Evolutionary conservation across 371 early-diverging fungal genomes (phyloP), one percentile per base, ranked within the genome.

Genomic region (Mortierella sp.): DNA sequence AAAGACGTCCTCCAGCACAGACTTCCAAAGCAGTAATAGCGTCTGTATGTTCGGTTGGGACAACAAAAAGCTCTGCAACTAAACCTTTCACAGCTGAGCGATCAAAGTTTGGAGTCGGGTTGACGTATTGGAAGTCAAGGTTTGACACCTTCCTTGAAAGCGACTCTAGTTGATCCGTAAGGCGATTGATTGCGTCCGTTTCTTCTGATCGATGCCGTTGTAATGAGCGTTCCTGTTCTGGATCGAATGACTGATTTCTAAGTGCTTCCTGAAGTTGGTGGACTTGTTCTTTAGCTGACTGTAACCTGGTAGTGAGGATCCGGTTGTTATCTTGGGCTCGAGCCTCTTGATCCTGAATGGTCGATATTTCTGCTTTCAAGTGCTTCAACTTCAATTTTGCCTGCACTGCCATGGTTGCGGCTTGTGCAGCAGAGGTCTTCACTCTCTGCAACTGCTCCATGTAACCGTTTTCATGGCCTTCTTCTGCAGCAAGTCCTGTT

Each of bases 381-480:
- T 76, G 77, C 52, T 76, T 68, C 48, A 66, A 21, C 56, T 75
- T 75, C n/a, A 82, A 60, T 21, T 66, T 80, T n/a, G 71, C 74
- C 48, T 82, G 75, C 60, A 79, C 82, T 25, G 75, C 67, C n/a
- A 64, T 19, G 1, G 82, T 72, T 12, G 72, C 68, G 12, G 72
- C 66, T 30, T 77, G 80, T 1, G 82, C 77, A 16, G 68, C 74
- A 2, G 64, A 73, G 15, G 67, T 64, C 56, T 66, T 68, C 21
- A 67, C 56, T 88, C 92, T 85, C 74, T 94, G 93, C 11, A 99
- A 80, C 74, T 97, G 98, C 72, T 97, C 94, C 90, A 94, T 90
- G 68, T 96, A 99, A 0, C 98, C 97, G 71, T 91, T 94, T 66
- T 97, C 96, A 61, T 93, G 92, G 4, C 97, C 97, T 80, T 96